These are phyloP conservation scores for Linnemannia hyalina DNA, from an alignment of 192 early-diverging fungal species.

Conservation along the genomic window DNA sequence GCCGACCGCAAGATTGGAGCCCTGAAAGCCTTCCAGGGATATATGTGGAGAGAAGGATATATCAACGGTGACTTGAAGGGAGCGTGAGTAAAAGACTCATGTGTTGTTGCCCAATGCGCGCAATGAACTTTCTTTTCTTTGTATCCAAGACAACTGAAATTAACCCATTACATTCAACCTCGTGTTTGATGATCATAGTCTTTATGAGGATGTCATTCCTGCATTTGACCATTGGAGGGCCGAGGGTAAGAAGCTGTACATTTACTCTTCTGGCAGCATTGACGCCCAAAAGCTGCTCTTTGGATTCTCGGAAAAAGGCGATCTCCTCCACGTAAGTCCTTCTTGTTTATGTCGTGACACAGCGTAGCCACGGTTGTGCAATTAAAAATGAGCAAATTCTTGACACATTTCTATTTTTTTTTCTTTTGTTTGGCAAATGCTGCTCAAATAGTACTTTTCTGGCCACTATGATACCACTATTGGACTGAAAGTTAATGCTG, in stretches of 20 bases:
- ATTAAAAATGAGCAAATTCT: background rate
- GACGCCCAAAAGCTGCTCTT: constrained; percentile 95
- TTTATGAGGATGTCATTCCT: constrained; percentile 90
- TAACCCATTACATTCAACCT: background rate
- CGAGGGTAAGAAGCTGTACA: constrained; percentile 78
- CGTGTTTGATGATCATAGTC: constrained; percentile 48
- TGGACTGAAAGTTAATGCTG: constrained; percentile 79
- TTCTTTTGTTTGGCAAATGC: background rate
- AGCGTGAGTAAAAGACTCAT: constrained; percentile 64
- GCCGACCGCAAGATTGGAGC: constrained; percentile 92
- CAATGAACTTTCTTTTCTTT: background rate
- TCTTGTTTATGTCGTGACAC: background rate
- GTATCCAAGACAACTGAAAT: background rate
- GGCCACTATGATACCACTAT: constrained; percentile 96
- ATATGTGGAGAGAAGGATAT: constrained; percentile 95
- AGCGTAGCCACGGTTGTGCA: background rate
- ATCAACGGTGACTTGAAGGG: constrained; percentile 80
- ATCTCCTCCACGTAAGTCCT: constrained; percentile 70
- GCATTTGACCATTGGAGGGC: constrained; percentile 81
- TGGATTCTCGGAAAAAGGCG: constrained; percentile 82
- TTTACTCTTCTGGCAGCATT: constrained; percentile 97
- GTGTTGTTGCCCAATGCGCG: background rate
- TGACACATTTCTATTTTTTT: background rate
- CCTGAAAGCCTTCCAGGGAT: constrained; percentile 93
- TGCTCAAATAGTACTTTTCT: constrained; percentile 69